Conservation (phyloP, 768 basidiomycete species). For the Leccinellum rugosiceps region DNA sequence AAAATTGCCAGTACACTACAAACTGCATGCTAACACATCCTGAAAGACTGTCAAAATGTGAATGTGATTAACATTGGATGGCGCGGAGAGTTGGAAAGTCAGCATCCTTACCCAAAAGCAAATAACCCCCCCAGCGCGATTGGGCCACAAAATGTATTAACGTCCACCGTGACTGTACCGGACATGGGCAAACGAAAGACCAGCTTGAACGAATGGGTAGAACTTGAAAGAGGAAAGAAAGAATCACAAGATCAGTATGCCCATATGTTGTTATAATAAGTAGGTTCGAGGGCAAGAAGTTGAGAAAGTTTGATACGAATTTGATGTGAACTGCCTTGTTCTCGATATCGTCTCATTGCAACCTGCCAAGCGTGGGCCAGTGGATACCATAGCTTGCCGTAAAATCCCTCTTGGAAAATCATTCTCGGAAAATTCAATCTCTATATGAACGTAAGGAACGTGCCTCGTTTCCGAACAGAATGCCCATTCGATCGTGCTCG, state of each 20-base stretch:
- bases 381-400: background rate
- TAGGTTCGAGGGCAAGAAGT: background rate
- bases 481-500: background rate
- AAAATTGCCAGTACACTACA: conserved; percentile 21
- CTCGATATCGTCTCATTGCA: background rate
- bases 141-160: conserved; percentile 15
- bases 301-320: background rate
- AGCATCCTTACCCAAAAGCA: conserved; percentile 16
- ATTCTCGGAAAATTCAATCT: background rate
- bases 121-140: conserved; percentile 24
- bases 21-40: conserved; percentile 28
- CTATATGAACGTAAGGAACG: background rate
- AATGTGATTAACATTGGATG: background rate
- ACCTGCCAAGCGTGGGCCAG: background rate
- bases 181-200: conserved; percentile 4
- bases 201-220: background rate
- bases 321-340: background rate
- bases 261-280: conserved; percentile 3
- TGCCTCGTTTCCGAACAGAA: background rate
- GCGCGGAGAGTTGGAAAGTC: background rate
- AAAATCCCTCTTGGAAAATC: background rate
- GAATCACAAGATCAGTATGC: background rate
- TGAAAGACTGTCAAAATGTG: conserved; percentile 17
- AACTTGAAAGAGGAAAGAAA: background rate
- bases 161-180: background rate